These are phyloP conservation scores for Porodaedalea pini DNA, from an alignment of 1,284 basidiomycete species.

Conservation along the genomic window DNA sequence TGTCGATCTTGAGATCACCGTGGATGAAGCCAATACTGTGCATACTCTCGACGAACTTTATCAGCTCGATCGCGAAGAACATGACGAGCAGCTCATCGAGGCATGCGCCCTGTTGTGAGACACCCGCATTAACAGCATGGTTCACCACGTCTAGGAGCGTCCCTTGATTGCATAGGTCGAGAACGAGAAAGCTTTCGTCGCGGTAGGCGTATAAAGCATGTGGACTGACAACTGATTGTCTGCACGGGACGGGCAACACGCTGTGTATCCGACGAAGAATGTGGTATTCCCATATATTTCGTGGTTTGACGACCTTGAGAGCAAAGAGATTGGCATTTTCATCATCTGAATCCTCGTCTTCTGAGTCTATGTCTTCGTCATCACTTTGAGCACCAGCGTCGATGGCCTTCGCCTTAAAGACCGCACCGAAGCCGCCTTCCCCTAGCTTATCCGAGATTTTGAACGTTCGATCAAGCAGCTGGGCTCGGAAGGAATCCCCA, in stretches of 20 bases:
- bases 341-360: conserved; percentile 59
- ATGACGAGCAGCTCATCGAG: conserved; percentile 92
- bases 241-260: conserved; percentile 53
- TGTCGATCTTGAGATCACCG: conserved; percentile 99
- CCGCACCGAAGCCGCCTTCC: conserved; percentile 94
- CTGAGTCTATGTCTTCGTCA: conserved; percentile 51
- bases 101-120: conserved; percentile 75
- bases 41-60: conserved; percentile 80
- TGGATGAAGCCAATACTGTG: conserved; percentile 87
- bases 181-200: conserved; percentile 88
- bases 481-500: conserved; percentile 42
- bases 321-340: conserved; percentile 67
- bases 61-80: conserved; percentile 92
- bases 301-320: conserved; percentile 89
- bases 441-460: conserved; percentile 85
- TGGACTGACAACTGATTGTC: conserved; percentile 68
- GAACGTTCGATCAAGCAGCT: conserved; percentile 51
- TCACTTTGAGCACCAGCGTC: conserved; percentile 44
- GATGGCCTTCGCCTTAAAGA: conserved; percentile 79
- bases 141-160: conserved; percentile 94
- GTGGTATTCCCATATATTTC: conserved; percentile 92
- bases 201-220: conserved; percentile 76
- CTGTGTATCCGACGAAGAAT: conserved; percentile 77
- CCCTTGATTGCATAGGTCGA: conserved; percentile 89
- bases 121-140: conserved; percentile 63